Evolutionary conservation across 805 yeast species (phyloP).

Genomic region (Debaryomyces maramus): DNA sequence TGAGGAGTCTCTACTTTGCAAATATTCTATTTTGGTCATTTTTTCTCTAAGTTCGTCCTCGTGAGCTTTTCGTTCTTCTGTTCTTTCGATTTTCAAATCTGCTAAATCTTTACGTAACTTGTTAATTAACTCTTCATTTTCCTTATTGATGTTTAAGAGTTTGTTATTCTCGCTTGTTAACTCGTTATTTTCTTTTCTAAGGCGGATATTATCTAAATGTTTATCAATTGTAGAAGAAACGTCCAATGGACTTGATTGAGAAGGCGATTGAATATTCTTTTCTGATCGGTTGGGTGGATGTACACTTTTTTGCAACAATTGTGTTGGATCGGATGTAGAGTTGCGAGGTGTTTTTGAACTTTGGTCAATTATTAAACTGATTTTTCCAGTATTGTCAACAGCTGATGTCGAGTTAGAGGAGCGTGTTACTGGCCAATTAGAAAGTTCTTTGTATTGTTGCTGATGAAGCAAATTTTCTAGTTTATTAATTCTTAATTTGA

Average conservation of each 20-base stretch:
- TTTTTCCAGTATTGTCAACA: conserved; percentile 6
- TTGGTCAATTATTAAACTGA: conserved; percentile 2
- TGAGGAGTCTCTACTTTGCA: conserved; percentile 2
- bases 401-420: conserved; percentile 4
- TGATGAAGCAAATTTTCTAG: conserved; percentile 78
- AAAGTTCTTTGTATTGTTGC: conserved; percentile 58
- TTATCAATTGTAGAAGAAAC: conserved; percentile 41
- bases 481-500: conserved; percentile 70
- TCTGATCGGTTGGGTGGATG: background rate
- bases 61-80: conserved; percentile 1
- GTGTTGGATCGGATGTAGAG: conserved; percentile 24
- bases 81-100: conserved; percentile 4
- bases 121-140: conserved; percentile 9
- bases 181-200: conserved; percentile 31
- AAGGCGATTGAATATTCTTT: background rate
- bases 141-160: conserved; percentile 11
- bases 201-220: conserved; percentile 42
- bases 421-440: conserved; percentile 43
- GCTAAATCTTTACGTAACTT: conserved; percentile 10
- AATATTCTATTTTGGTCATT: conserved; percentile 10
- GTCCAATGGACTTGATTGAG: conserved; percentile 25
- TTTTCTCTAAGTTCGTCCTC: conserved; percentile 3
- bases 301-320: conserved; percentile 22
- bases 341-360: conserved; percentile 3
- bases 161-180: conserved; percentile 12